Base-by-base conservation (phyloP, 306 rosid species). In the Gillenia trifoliata region DNA sequence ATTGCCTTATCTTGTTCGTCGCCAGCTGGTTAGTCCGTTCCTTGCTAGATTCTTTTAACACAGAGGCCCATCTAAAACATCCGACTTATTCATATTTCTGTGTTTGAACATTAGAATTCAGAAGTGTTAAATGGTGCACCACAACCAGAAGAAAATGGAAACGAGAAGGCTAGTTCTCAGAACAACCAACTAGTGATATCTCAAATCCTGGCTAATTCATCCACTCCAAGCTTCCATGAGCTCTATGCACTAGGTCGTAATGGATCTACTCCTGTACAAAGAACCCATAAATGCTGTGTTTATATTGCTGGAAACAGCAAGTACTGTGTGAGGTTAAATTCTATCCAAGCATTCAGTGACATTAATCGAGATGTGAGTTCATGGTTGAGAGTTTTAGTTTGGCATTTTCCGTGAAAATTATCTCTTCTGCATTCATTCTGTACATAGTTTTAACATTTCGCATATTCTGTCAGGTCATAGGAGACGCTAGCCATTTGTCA, bases 261-360 rank as follows among this genome's bases (percentile, higher is more conserved):
- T 75, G 85, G 84, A 74, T 82, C 87, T 50, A 25, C 81, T 75
- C 80, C 81, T 65, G 86, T 33, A 57, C 86, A 68, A 71, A 87
- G 83, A 70, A 85, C 89, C 77, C 96, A 95, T 84, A 95, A 95
- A 83, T 95, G 99, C 77, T 95, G 99, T 70, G 97, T 92, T 81
- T 95, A 88, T 84, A 87, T 95, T 71, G 96, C 98, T 66, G 77
- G 79, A 77, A 88, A 83, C 78, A 86, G 80, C 88, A 92, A 85
- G 70, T 92, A 95, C 79, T 95, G 97, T 81, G 79, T 87, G 65
- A 91, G 97, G 81, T 81, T 95, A 79, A 90, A 85, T 85, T 95
- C 99, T 70, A 85, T 90, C 79, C 99, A 92, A 82, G 92, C 98
- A 66, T 95, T 86, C 84, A 79, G 78, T 30, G 98, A 95, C 88